Base-by-base conservation (phyloP, 495 filamentous ascomycete genomes). In the Apiosordaria backusii region DNA sequence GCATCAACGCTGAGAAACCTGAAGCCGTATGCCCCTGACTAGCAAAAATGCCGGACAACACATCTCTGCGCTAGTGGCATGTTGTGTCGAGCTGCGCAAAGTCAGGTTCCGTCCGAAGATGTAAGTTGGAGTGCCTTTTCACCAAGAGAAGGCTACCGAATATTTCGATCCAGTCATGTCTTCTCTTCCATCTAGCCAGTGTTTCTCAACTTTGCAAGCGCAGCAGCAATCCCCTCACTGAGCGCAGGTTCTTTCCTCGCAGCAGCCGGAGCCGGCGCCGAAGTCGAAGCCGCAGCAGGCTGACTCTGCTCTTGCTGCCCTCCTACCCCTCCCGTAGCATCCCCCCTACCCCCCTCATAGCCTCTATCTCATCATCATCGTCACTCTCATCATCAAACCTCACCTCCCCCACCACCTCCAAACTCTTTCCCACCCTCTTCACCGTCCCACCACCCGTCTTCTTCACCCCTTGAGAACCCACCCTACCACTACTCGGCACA, bases 161-260 rank as follows among this genome's bases (percentile, higher is more conserved):
- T 6, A 16, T 65, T 50, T 22, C 52, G n/a, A 50, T 21, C 60
- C 4, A 18, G 54, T 18, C 21, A 4, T 25, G 3, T 6, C 22
- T 10, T n/a, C 29, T 18, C 50, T 50, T 23, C 21, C 29, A n/a
- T 29, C 74, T 72, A 80, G 23, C 79, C 78, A 23, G 76, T 79
- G 5, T 83, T 73, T 63, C 84, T 77, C 3, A 86, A 73, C 54
- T 76, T 82, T 15, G 83, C 84, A 57, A 86, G 64, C 18, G 83
- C 84, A 27, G 83, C 82, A 45, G 84, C 83, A 58, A 86, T 73
- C 1, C 84, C 84, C 26, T 78, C 83, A 60, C 79, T 81, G 21
- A 86, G 74, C 52, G 19, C n/a, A n/a, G 77, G 71, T 52, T 80
- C 72, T 21, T 77, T 76, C 63, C 35, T 65, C n/a, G 35, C 61